Base-by-base conservation (phyloP, 164 flowering plant species). In the Nymphaea thermarum region DNA sequence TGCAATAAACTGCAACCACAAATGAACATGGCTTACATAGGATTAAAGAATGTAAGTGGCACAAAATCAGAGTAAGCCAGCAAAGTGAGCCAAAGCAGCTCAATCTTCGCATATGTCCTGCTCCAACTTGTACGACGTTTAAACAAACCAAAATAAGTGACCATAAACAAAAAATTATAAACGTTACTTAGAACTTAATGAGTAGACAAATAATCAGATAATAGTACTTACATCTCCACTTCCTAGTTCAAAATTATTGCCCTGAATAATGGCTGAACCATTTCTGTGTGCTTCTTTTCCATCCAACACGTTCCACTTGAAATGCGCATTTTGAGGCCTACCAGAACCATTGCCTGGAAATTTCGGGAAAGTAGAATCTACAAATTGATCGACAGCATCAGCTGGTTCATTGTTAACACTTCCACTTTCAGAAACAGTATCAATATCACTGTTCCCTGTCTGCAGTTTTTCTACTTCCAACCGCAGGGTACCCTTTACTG, bases 381-480 rank as follows among this genome's bases (percentile, higher is more conserved):
- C 17, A 64, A 76, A 65, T 2, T 70, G 81, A 43, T 88, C 91
- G 55, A 74, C 87, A 6, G 76, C 82, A 73, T 86, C 95, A 67
- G 77, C 53, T 18, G 84, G 80, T 68, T 91, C 96, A 82, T 82
- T 86, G 55, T 80, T 78, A 65, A 81, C 71, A 68, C 96, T 90
- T 62, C 90, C 91, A 78, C 72, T 82, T 72, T 88, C 99, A 67
- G 90, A 87, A 70, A 79, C 41, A 78, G 80, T 81, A 69, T 88
- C 93, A 55, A 78, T 62, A 60, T 88, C 96, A 63, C 70, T 68
- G 60, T 77, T 80, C 65, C 70, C 77, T 63, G 78, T 73, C 80
- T 82, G 89, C 65, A 84, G 82, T 81, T 86, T 90, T 75, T 91
- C 96, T 71, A 94, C 85, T 81, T 90, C 98, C 81, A 94, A 74